Base-by-base conservation (phyloP, 495 filamentous ascomycete genomes). In the Podospora conica region DNA sequence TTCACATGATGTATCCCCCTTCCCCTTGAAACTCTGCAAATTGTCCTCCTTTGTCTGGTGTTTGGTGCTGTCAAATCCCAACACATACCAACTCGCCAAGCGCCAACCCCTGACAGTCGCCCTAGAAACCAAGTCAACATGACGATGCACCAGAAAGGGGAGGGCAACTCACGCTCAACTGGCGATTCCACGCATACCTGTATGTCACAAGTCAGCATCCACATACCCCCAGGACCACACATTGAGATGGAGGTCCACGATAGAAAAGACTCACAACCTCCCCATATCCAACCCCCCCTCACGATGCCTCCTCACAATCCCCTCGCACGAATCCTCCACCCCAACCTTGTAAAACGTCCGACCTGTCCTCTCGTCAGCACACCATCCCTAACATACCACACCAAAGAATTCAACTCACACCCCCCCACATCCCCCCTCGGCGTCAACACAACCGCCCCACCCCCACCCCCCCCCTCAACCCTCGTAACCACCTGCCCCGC, bases 31-130 rank as follows among this genome's bases (percentile, higher is more conserved):
- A n/a, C n/a, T n/a, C n/a, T n/a, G n/a, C n/a, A n/a, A n/a, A n/a
- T n/a, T n/a, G n/a, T n/a, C n/a, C n/a, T n/a, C n/a, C n/a, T n/a
- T n/a, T n/a, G n/a, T n/a, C n/a, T n/a, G n/a, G n/a, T n/a, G n/a
- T n/a, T n/a, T n/a, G n/a, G n/a, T n/a, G n/a, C n/a, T n/a, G n/a
- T 64, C 27, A 68, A 9, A 64, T 22, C 11, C 66, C 66, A 2
- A 68, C 66, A 11, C 66, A 68, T 9, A 64, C 53, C 66, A 61
- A 68, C 21, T 68, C n/a, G 10, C 59, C 66, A 25, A 64, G 61
- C 56, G 56, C 60, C 31, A 68, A 61, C 18, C 61, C 61, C 23
- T 68, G 66, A 22, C 61, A 63, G 48, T 63, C 61, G 24, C 53
- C 61, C 61, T 63, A 48, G 24, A 25, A 18, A 6, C 4, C 9